Percentiles rank a stretch among this genome's conserved stretches.
Evolutionary conservation across 768 basidiomycete genomes (phyloP).

Genomic region (Lentinula sp.): DNA sequence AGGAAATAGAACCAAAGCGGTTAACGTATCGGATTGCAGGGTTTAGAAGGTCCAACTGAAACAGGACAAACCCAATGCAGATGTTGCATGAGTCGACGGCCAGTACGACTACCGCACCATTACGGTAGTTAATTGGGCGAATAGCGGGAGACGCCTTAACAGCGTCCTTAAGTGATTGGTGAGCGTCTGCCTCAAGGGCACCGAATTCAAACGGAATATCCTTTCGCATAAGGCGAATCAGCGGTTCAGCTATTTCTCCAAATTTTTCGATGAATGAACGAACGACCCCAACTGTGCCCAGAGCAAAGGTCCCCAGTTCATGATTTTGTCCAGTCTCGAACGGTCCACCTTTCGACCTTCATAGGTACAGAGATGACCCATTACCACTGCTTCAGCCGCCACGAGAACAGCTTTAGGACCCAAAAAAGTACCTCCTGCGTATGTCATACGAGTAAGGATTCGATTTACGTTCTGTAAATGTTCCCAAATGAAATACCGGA

Average conservation of each 20-base stretch:
- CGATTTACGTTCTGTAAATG: conserved; percentile 8
- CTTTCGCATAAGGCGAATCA: conserved; percentile 26
- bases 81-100: background rate
- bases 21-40: conserved; percentile 14
- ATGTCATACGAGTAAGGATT: conserved; percentile 17
- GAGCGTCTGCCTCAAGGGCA: background rate
- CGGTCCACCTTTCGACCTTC: conserved; percentile 10
- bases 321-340: conserved; percentile 2
- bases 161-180: background rate
- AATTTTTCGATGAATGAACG: conserved; percentile 15
- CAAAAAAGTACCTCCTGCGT: conserved; percentile 28
- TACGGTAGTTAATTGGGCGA: background rate
- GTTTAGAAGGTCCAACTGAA: conserved; percentile 13
- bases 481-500: conserved; percentile 14
- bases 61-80: conserved; percentile 5
- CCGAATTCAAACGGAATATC: conserved; percentile 10
- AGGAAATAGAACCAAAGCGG: conserved; percentile 23
- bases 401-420: conserved; percentile 20
- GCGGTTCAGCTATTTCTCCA: conserved; percentile 25
- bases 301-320: background rate
- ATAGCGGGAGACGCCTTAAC: background rate
- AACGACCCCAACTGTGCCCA: conserved; percentile 7
- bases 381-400: background rate
- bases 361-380: conserved; percentile 5
- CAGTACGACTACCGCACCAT: background rate